A percentile compares a stretch with the other conserved stretches of the same genome.
phyloP scores from a whole-genome alignment of 768 basidiomycete species.

The Pleurotus ostreatus region DNA sequence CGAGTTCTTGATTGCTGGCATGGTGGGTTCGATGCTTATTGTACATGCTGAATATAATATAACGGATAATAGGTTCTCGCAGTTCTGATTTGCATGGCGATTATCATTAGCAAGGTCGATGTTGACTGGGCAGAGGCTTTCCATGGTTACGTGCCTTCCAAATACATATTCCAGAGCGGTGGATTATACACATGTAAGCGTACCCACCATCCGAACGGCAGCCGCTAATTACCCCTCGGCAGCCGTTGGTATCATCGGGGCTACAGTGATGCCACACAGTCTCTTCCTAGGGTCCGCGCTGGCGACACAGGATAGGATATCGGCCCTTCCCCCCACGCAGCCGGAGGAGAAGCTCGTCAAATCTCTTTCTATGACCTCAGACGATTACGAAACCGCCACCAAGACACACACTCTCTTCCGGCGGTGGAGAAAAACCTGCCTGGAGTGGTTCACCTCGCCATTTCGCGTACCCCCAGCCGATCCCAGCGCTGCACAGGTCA shows the following conservation, averaged over 20 bases:
- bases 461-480: constrained; percentile 4
- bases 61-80: constrained; percentile 46
- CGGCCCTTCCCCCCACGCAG: constrained; percentile 20
- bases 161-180: constrained; percentile 48
- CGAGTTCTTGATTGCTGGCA: constrained; percentile 55
- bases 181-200: constrained; percentile 64
- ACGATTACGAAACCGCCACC: constrained; percentile 10
- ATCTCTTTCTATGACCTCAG: constrained; percentile 13
- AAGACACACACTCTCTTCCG: constrained; percentile 1
- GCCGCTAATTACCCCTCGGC: constrained; percentile 16
- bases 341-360: constrained; percentile 12
- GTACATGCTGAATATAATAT: background rate
- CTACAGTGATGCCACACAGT: constrained; percentile 92
- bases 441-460: constrained; percentile 3
- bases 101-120: constrained; percentile 68
- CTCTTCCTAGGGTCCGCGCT: constrained; percentile 87
- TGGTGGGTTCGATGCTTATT: constrained; percentile 41
- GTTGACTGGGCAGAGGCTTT: constrained; percentile 76
- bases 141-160: constrained; percentile 72
- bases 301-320: constrained; percentile 75
- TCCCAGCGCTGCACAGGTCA: constrained; percentile 8
- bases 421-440: background rate
- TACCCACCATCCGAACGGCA: constrained; percentile 9
- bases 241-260: constrained; percentile 75
- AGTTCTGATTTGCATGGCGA: constrained; percentile 74